Evolutionary conservation across 345 rosid genomes (phyloP), one percentile per base, ranked within the genome.

Genomic region (Populus simonii): DNA sequence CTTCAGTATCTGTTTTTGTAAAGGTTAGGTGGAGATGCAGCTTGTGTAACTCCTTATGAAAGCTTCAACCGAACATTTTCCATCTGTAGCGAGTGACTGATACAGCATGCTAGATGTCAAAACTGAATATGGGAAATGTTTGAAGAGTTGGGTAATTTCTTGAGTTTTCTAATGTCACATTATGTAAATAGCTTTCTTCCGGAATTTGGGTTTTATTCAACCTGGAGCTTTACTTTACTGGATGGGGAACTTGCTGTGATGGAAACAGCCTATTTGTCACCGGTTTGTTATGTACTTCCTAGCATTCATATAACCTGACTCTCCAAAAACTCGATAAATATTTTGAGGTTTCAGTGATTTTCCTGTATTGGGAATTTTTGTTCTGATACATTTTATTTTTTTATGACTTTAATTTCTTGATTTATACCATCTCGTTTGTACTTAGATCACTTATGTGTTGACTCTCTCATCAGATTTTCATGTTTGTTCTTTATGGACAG

Each of bases 131-230:
- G 31, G 73, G 71, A 74, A 69, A 71, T 80, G 66, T 68, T 39
- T 55, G 74, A 25, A 47, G 79, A 76, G 81, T 31, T 81, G 86
- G 75, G 76, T 62, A 23, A 49, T 43, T 78, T 79, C 82, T 74
- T 76, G 79, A 73, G 79, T 78, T 81, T 77, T 70, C 36, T 43
- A 45, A 85, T 80, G 71, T 85, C 82, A 49, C 68, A 68, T 76
- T 81, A 57, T 89, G 89, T 86, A 84, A 33, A 87, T 82, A 86
- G 72, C 74, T 80, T 71, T 76, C 47, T 63, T 70, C 71, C 70
- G 76, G 80, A 82, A 66, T 63, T 80, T 65, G 80, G 72, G 70
- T 71, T 80, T 70, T 73, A 45, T 74, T 70, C 77, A 70, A 72
- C 51, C 57, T 53, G 76, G 79, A 65, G 76, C 61, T 57, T 75